phyloP scores from a whole-genome alignment of 768 basidiomycete genomes.

The Hygrocybe punicea region DNA sequence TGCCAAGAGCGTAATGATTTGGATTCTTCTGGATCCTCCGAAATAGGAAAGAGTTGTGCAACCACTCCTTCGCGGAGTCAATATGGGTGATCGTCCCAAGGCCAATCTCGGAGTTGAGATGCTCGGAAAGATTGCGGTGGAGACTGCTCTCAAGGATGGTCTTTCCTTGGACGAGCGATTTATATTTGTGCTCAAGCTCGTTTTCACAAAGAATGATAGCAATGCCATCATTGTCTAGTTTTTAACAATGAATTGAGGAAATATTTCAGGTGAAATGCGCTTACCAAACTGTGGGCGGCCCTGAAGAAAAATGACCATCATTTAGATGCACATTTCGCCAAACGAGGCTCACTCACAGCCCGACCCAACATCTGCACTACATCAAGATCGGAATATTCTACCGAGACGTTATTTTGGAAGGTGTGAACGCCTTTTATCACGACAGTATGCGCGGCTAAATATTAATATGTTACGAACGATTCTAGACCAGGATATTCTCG shows the following conservation, averaged over 20 bases:
- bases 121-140: slow-evolving; percentile 80
- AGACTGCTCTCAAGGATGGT: slow-evolving; percentile 83
- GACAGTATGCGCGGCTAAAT: slow-evolving; percentile 83
- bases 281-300: slow-evolving; percentile 89
- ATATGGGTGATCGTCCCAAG: slow-evolving; percentile 76
- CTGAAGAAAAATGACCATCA: slow-evolving; percentile 31
- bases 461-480: slow-evolving; percentile 2
- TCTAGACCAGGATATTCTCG: no score
- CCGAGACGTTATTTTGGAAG: slow-evolving; percentile 64
- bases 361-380: slow-evolving; percentile 96
- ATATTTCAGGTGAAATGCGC: slow-evolving; percentile 1
- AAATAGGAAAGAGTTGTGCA: slow-evolving; percentile 80
- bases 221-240: slow-evolving; percentile 73
- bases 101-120: slow-evolving; percentile 91
- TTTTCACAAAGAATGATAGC: slow-evolving; percentile 81
- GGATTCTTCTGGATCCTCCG: slow-evolving; percentile 86
- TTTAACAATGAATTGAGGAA: not conserved
- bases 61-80: slow-evolving; percentile 74
- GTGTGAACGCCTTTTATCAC: slow-evolving; percentile 87
- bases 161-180: slow-evolving; percentile 60
- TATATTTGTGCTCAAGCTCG: slow-evolving; percentile 69
- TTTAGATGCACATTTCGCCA: not conserved
- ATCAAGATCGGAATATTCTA: slow-evolving; percentile 90
- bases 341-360: slow-evolving; percentile 51
- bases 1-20: slow-evolving; percentile 62